These are phyloP conservation scores for Avena eriantha DNA, from an alignment of 176 grass and related monocot species.

Conservation along the genomic window DNA sequence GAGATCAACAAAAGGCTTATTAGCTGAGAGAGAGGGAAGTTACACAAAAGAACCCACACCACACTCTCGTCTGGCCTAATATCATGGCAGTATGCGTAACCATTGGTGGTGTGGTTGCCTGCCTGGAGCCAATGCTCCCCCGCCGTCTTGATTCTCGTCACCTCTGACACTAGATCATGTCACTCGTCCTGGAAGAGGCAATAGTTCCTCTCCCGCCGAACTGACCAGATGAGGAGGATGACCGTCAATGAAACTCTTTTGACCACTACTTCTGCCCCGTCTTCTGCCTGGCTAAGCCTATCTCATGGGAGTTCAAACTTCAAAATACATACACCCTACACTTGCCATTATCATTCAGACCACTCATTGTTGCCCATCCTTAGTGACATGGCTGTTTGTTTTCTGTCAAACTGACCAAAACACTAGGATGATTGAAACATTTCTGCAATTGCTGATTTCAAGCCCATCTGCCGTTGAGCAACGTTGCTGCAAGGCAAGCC, in stretches of 20 bases:
- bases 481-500: not conserved
- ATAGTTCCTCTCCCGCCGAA: not conserved
- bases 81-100: not conserved
- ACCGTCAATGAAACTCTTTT: not conserved
- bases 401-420: not conserved
- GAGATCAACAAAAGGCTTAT: not conserved
- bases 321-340: not conserved
- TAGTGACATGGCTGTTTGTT: not conserved
- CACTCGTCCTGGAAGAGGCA: not conserved
- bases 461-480: not conserved
- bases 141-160: not conserved
- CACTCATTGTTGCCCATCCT: not conserved
- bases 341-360: not conserved
- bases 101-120: not conserved
- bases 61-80: not conserved
- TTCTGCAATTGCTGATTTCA: not conserved
- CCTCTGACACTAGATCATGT: not conserved
- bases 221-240: not conserved
- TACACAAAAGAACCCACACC: not conserved
- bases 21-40: not conserved
- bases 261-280: not conserved
- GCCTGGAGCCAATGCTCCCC: not conserved
- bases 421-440: not conserved
- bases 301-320: not conserved
- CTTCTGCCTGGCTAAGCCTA: conserved; percentile 4